Percentiles rank a stretch among this genome's conserved stretches.
Evolutionary conservation across 306 rosid genomes (phyloP).

Genomic region (Alnus rubra): DNA sequence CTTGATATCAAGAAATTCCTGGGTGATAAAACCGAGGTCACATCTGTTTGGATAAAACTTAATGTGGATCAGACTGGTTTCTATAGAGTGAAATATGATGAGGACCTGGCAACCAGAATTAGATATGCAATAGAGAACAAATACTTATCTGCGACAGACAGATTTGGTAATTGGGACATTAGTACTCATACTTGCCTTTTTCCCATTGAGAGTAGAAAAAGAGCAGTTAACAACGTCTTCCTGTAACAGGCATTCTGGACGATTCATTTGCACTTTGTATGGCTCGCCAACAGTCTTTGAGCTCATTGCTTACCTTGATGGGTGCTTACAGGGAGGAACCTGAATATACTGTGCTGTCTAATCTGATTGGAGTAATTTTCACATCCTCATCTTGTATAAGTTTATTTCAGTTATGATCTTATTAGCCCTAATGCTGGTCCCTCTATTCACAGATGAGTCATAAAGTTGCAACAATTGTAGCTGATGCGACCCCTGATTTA

Average conservation of each 20-base stretch:
- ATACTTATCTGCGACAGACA: conserved; percentile 70
- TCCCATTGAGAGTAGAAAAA: conserved; percentile 9
- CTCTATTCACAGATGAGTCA: conserved; percentile 60
- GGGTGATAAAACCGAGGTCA: conserved; percentile 32
- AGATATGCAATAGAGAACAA: conserved; percentile 75
- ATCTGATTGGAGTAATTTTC: conserved; percentile 68
- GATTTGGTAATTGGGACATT: conserved; percentile 64
- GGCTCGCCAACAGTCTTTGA: conserved; percentile 69
- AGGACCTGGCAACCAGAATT: conserved; percentile 64
- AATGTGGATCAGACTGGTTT: conserved; percentile 95
- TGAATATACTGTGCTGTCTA: conserved; percentile 83
- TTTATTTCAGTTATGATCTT: conserved; percentile 15
- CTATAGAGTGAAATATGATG: conserved; percentile 93
- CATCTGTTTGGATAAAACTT: conserved; percentile 69
- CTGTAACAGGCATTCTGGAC: conserved; percentile 78
- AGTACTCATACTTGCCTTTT: not conserved
- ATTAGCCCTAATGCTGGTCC: conserved; percentile 31
- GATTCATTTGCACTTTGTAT: conserved; percentile 79
- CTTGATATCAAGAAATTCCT: conserved; percentile 52
- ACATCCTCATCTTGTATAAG: conserved; percentile 27
- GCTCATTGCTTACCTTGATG: conserved; percentile 81
- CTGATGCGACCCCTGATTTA: conserved; percentile 78
- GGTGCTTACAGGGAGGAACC: conserved; percentile 78
- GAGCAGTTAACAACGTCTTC: conserved; percentile 25
- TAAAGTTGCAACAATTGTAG: conserved; percentile 56